These are phyloP conservation scores for Geotrichum aggregatum DNA, from an alignment of 1,139 yeast species.

Conservation along the genomic window DNA sequence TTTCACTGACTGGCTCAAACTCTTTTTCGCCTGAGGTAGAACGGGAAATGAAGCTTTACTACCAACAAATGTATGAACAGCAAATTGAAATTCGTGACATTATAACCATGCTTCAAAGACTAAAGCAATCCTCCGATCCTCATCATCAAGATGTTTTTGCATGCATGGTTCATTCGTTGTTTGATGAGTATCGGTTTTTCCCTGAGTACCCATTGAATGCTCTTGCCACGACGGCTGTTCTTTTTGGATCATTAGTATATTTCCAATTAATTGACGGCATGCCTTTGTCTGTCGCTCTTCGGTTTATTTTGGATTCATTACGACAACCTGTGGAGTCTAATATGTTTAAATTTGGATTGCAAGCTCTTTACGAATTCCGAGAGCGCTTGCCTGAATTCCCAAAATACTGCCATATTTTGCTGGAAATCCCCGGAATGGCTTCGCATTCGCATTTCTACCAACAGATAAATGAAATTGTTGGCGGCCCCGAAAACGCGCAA, in stretches of 20 bases:
- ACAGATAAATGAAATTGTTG: slow-evolving; percentile 56
- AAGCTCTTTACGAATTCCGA: slow-evolving; percentile 87
- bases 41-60: slow-evolving; percentile 86
- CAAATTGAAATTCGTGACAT: slow-evolving; percentile 87
- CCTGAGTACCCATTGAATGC: slow-evolving; percentile 94
- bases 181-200: slow-evolving; percentile 91
- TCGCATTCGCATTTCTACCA: slow-evolving; percentile 80
- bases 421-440: slow-evolving; percentile 73
- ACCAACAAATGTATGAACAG: slow-evolving; percentile 90
- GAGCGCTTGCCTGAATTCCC: slow-evolving; percentile 83
- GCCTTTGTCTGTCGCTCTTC: slow-evolving; percentile 82
- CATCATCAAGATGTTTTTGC: slow-evolving; percentile 97
- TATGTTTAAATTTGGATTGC: slow-evolving; percentile 93
- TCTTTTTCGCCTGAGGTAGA: slow-evolving; percentile 72
- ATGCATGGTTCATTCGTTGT: slow-evolving; percentile 91
- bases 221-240: slow-evolving; percentile 87
- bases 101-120: slow-evolving; percentile 70
- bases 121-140: slow-evolving; percentile 76
- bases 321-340: slow-evolving; percentile 86
- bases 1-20: slow-evolving; percentile 55
- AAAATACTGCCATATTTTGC: slow-evolving; percentile 74
- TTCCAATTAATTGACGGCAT: slow-evolving; percentile 85
- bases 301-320: slow-evolving; percentile 82
- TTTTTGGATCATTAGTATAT: slow-evolving; percentile 86
- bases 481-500: slow-evolving; percentile 37